Conservation (phyloP, 768 basidiomycete genomes). For the Sporobolomyces pararoseus region DNA sequence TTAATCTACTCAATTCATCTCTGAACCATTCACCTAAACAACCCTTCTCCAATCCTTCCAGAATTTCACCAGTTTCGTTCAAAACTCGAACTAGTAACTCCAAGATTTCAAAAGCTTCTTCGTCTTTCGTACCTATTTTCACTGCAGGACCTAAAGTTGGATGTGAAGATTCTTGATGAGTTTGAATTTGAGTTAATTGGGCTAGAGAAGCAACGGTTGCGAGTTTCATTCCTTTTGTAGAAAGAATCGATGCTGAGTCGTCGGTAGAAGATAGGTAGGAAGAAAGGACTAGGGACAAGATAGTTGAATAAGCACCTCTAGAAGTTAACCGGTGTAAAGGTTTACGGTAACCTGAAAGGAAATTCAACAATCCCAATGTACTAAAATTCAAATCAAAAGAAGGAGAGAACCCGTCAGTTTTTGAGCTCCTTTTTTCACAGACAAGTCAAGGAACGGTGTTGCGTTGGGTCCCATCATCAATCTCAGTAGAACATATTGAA, state of each 20-base stretch:
- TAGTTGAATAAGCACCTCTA: conserved; percentile 78
- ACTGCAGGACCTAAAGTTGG: conserved; percentile 62
- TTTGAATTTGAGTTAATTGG: conserved; percentile 61
- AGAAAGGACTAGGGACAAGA: conserved; percentile 68
- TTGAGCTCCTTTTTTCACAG: too few species aligned
- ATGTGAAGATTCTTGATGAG: conserved; percentile 69
- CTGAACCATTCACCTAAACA: conserved; percentile 71
- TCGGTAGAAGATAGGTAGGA: conserved; percentile 60
- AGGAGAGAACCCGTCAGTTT: neutral
- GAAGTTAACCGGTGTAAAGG: conserved; percentile 68
- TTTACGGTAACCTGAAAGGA: conserved; percentile 73
- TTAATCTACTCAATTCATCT: conserved; percentile 62
- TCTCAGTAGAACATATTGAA: conserved; percentile 24
- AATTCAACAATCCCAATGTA: conserved; percentile 57
- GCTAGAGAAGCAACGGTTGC: conserved; percentile 61
- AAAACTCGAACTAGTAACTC: conserved; percentile 62
- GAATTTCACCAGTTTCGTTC: conserved; percentile 67
- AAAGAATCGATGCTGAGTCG: conserved; percentile 53
- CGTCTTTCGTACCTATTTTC: conserved; percentile 64
- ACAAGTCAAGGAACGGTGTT: neutral
- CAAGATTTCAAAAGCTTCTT: conserved; percentile 68
- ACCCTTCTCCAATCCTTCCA: conserved; percentile 61
- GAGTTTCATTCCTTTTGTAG: conserved; percentile 57
- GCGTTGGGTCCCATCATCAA: conserved; percentile 12
- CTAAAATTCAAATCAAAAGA: conserved; percentile 1